These are phyloP conservation scores for Cadophora sp. DNA, from an alignment of 2,329 filamentous ascomycete genomes.

Conservation along the genomic window DNA sequence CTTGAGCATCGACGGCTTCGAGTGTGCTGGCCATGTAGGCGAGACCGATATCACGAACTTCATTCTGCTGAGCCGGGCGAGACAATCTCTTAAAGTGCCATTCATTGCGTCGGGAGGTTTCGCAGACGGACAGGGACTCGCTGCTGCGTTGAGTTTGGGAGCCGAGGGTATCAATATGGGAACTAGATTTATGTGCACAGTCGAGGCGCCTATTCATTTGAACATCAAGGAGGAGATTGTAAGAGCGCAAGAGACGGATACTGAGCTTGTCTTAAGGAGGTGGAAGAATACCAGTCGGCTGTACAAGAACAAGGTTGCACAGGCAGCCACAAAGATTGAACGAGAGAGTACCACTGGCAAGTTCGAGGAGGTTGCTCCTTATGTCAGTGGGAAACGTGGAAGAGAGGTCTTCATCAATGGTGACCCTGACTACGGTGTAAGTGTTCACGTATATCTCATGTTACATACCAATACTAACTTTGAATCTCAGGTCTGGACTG, in stretches of 20 bases:
- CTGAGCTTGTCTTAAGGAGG: conserved; percentile 82
- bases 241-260: conserved; percentile 86
- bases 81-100: conserved; percentile 83
- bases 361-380: conserved; percentile 86
- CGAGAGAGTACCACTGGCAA: conserved; percentile 81
- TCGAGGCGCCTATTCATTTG: conserved; percentile 88
- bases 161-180: conserved; percentile 99
- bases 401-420: conserved; percentile 91
- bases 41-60: conserved; percentile 90
- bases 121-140: conserved; percentile 90
- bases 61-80: conserved; percentile 82
- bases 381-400: conserved; percentile 89
- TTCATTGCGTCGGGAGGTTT: conserved; percentile 98
- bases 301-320: conserved; percentile 88
- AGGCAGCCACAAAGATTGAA: conserved; percentile 83
- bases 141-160: conserved; percentile 86
- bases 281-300: conserved; percentile 94
- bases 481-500: conserved; percentile 82
- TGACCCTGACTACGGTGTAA: conserved; percentile 86
- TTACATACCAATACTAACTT: conserved; percentile 21
- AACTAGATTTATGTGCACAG: conserved; percentile 95
- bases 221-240: conserved; percentile 97
- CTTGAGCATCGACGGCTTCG: conserved; percentile 95
- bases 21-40: conserved; percentile 90
- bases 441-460: conserved; percentile 47